Percentiles rank a stretch among this genome's conserved stretches.
Evolutionary conservation across 1,139 yeast species (phyloP).

Genomic region (Saccharomyces pastorianus): DNA sequence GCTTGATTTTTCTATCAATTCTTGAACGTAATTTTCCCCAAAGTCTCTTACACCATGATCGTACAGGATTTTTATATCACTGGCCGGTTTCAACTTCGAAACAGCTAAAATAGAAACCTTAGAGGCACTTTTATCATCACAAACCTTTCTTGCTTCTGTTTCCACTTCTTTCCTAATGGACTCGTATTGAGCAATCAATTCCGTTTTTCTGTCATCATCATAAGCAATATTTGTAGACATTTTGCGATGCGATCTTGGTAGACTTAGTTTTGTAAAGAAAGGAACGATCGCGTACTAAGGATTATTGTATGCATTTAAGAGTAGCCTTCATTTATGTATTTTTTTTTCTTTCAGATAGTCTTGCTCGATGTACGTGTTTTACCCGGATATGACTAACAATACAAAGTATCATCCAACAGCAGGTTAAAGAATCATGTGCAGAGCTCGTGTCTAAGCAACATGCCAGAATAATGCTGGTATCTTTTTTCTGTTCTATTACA

Average conservation of each 20-base stretch:
- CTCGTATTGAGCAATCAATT: constrained; percentile 19
- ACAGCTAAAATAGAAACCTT: constrained; percentile 62
- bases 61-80: constrained; percentile 73
- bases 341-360: background rate
- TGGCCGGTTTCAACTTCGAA: constrained; percentile 82
- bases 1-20: constrained; percentile 61
- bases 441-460: too few species aligned
- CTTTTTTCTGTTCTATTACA: too few species aligned
- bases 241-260: background rate
- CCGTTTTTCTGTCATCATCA: constrained; percentile 15
- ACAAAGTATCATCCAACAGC: too few species aligned
- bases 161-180: constrained; percentile 15
- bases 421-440: too few species aligned
- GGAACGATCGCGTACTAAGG: background rate
- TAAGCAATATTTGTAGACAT: constrained; percentile 7
- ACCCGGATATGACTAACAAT: too few species aligned
- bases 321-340: background rate
- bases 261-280: background rate
- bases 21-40: constrained; percentile 98
- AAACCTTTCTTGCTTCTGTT: constrained; percentile 6
- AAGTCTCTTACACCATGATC: constrained; percentile 82
- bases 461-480: too few species aligned
- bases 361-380: too few species aligned
- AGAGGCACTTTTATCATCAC: constrained; percentile 5
- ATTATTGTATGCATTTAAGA: background rate